These are phyloP conservation scores for Saxispiralis lemnorum DNA, from an alignment of 495 filamentous ascomycete genomes.

Conservation along the genomic window DNA sequence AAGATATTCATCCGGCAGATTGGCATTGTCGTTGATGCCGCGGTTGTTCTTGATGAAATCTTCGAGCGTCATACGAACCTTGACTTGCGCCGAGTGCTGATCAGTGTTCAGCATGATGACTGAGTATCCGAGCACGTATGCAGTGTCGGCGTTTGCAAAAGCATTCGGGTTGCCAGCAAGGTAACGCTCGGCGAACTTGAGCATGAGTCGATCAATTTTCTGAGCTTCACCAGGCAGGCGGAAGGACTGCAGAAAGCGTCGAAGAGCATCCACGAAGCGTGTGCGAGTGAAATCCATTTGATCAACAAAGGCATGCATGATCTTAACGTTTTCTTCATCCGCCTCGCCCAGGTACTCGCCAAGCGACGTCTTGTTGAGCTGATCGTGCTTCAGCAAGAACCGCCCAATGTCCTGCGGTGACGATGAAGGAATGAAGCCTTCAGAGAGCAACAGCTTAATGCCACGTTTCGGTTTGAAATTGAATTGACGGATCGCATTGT, in stretches of 20 bases:
- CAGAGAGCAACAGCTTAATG: constrained; percentile 61
- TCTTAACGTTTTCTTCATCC: constrained; percentile 77
- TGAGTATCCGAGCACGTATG: constrained; percentile 88
- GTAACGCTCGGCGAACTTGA: constrained; percentile 96
- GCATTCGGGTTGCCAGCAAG: constrained; percentile 88
- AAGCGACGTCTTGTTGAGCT: constrained; percentile 74
- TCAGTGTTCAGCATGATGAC: constrained; percentile 62
- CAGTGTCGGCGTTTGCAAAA: constrained; percentile 94
- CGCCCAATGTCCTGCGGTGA: constrained; percentile 64
- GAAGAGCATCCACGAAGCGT: constrained; percentile 81
- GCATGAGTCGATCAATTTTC: constrained; percentile 98
- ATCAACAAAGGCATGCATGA: constrained; percentile 97
- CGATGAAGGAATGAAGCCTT: constrained; percentile 69
- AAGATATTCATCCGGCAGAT: constrained; percentile 86
- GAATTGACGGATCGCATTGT: constrained; percentile 76
- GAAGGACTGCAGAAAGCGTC: constrained; percentile 86
- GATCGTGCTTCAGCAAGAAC: constrained; percentile 59
- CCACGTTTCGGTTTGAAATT: constrained; percentile 97
- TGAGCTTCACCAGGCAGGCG: constrained; percentile 90
- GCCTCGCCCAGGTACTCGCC: constrained; percentile 93
- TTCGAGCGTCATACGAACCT: constrained; percentile 73
- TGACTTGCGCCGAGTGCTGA: constrained; percentile 76
- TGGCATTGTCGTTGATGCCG: constrained; percentile 91
- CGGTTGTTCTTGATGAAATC: constrained; percentile 99
- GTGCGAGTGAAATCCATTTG: constrained; percentile 85